Base-by-base conservation (phyloP, 1,284 basidiomycete genomes). In the Rugosomyces carneus region DNA sequence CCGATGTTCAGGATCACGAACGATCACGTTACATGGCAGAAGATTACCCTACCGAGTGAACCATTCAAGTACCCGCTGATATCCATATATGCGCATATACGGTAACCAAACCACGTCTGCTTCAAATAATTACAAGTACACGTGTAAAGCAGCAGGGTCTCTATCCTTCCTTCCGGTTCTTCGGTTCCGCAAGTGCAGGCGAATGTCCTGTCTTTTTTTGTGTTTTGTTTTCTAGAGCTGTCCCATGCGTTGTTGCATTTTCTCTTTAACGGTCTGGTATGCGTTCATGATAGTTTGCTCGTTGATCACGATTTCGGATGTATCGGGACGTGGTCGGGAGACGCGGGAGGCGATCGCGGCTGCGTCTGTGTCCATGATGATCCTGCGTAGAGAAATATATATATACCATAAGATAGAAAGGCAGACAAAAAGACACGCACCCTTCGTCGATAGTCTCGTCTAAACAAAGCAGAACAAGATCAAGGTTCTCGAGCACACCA, bases 371-470 rank as follows among this genome's bases (percentile, higher is more conserved):
- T 99, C 95, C 39, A 99, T 85, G 56, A 99, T 95, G 65, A 99
- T 89, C 36, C 95, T 97, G 60, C 1, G 40, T 19, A 31, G 11
- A 20, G 37, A 21, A 27, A 16, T 29, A 13, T 5, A 9, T 5
- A 29, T 2, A 13, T 9, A 10, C 24, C 5, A 26, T 10, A 29
- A 2, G 5, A 29, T 29, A 2, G 3, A 29, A 4, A 10, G 27
- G 27, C 15, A 50, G 39, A 19, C 5, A 45, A 29, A 45, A 42
- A 37, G 35, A 44, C n/a, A 76, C 85, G 60, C 63, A 96, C 94
- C 94, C 95, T 61, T 99, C 93, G 66, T 99, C 96, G 44, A 99
- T 83, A 5, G 93, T 94, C 72, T 99, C 96, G 68, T 99, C 96
- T 38, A 98, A 70, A 52, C 93, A 95, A 13, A 99, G 71, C 42